A percentile compares a stretch with the other conserved stretches of the same genome.
Evolutionary conservation across 202 grass and related monocot species (phyloP).

Genomic region (Sporobolus alterniflorus): DNA sequence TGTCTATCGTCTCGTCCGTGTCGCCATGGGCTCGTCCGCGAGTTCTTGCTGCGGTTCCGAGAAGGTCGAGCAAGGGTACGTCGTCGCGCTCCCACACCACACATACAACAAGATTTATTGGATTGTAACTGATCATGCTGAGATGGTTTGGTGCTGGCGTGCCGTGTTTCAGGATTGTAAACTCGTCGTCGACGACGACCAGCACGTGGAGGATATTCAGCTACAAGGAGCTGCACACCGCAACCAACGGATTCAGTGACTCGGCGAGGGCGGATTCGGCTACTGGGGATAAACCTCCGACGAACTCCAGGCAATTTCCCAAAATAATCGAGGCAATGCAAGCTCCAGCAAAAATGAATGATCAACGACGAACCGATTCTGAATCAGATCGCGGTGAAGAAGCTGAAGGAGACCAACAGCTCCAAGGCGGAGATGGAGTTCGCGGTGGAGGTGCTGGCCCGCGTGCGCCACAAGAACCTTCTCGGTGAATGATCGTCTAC

Average conservation of each 20-base stretch:
- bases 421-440: slow-evolving; percentile 92
- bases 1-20: not conserved
- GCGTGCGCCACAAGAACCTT: slow-evolving; percentile 78
- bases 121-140: not conserved
- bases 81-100: not conserved
- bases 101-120: not conserved
- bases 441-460: slow-evolving; percentile 78
- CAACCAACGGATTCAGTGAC: slow-evolving; percentile 76
- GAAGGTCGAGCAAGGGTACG: slow-evolving; percentile 62
- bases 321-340: no score
- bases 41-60: slow-evolving; percentile 63
- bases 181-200: slow-evolving; percentile 16
- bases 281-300: slow-evolving; percentile 71
- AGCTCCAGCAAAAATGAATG: no score
- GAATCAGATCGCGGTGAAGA: slow-evolving; percentile 81
- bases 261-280: slow-evolving; percentile 80
- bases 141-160: not conserved
- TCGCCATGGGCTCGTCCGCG: slow-evolving; percentile 43
- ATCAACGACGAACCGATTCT: no score
- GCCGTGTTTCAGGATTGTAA: slow-evolving; percentile 6
- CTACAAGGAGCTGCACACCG: slow-evolving; percentile 74
- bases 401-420: slow-evolving; percentile 75
- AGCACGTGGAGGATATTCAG: slow-evolving; percentile 69
- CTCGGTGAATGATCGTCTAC: slow-evolving; percentile 89
- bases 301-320: slow-evolving; percentile 42